Evolutionary conservation across 2,329 filamentous ascomycete species (phyloP).

Genomic region (Epichloe hybrida): DNA sequence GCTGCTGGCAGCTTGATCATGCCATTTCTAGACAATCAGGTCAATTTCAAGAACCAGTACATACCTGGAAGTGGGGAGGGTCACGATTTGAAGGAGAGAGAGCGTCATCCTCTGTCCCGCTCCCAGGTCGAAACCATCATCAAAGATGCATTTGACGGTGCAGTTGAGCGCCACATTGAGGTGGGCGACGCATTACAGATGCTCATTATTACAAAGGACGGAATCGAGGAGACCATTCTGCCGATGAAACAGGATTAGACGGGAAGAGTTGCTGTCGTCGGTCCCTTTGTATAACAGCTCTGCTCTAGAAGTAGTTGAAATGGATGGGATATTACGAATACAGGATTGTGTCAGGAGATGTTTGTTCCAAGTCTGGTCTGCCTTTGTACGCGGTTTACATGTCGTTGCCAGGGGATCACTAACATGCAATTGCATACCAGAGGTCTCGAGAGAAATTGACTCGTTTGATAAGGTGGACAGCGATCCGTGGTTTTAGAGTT

Average conservation of each 20-base stretch:
- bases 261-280: neutral
- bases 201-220: constrained; percentile 77
- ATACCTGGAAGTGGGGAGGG: constrained; percentile 74
- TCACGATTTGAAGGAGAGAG: constrained; percentile 62
- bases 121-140: constrained; percentile 74
- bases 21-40: constrained; percentile 98
- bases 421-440: too few species aligned
- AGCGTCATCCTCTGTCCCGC: constrained; percentile 55
- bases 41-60: constrained; percentile 99
- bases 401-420: too few species aligned
- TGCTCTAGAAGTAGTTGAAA: constrained; percentile 4
- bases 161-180: constrained; percentile 97
- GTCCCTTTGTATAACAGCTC: constrained; percentile 3
- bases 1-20: constrained; percentile 92
- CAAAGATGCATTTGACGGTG: constrained; percentile 94
- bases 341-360: neutral
- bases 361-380: neutral
- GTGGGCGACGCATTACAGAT: constrained; percentile 94
- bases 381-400: too few species aligned
- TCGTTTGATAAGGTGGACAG: too few species aligned
- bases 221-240: constrained; percentile 73
- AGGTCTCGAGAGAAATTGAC: too few species aligned
- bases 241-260: constrained; percentile 80
- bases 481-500: too few species aligned
- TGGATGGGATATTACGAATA: neutral